Evolutionary conservation across 352 stramenopile species (phyloP).

Genomic region (Globisporangium lucens): DNA sequence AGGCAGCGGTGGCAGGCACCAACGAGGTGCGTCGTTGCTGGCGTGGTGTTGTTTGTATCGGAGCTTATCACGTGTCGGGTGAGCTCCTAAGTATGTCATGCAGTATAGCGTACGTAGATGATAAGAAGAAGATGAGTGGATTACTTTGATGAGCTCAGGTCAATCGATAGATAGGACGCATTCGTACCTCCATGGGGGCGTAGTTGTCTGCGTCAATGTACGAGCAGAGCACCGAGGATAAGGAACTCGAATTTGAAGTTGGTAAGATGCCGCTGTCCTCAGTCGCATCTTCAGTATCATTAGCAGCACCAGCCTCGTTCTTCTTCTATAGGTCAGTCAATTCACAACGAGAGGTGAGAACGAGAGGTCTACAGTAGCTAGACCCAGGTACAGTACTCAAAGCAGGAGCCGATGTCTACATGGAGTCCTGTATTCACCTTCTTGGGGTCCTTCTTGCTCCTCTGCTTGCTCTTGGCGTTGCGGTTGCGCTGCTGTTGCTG

Average conservation of each 20-base stretch:
- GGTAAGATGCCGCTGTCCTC: constrained; percentile 11
- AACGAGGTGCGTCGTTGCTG: constrained; percentile 10
- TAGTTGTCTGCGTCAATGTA: constrained; percentile 63
- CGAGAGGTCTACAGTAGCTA: too few relatives aligned
- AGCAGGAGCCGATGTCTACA: background rate
- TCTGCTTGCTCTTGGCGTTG: constrained; percentile 10
- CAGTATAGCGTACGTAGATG: background rate
- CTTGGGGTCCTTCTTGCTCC: constrained; percentile 15
- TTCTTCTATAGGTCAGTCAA: constrained; percentile 7
- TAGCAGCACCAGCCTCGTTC: constrained; percentile 13
- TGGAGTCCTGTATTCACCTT: background rate
- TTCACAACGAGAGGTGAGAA: too few relatives aligned
- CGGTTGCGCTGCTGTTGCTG: background rate
- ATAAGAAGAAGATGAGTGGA: background rate
- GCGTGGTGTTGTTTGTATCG: background rate
- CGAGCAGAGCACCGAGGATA: constrained; percentile 13
- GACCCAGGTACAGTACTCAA: background rate
- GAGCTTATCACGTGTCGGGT: background rate
- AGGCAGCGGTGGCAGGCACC: constrained; percentile 18
- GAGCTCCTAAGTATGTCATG: constrained; percentile 9
- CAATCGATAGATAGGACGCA: background rate
- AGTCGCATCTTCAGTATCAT: constrained; percentile 13
- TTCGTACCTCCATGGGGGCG: constrained; percentile 24
- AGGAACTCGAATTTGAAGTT: background rate
- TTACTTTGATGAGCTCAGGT: background rate